Percentiles rank a stretch among this genome's conserved stretches.
phyloP scores from a whole-genome alignment of 2,329 filamentous ascomycete species.

The Ilyonectria sp. region DNA sequence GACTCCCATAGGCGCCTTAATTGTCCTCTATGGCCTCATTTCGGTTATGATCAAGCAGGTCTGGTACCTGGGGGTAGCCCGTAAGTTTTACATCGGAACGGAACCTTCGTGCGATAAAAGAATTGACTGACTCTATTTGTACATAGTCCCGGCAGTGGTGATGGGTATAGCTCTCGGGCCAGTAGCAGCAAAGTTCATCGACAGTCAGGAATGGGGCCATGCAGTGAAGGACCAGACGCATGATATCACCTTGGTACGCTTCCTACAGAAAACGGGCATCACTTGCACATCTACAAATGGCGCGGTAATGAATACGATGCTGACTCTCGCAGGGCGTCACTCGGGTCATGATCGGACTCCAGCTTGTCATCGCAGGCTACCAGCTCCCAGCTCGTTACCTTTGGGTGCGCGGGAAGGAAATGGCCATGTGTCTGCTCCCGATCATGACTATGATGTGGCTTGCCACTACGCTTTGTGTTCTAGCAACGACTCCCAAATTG shows the following conservation, averaged over 20 bases:
- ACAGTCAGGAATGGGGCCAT: conserved; percentile 52
- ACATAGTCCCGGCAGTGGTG: conserved; percentile 67
- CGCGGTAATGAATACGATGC: not conserved
- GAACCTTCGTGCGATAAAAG: no score
- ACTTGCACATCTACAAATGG: not conserved
- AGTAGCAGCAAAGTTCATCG: conserved; percentile 67
- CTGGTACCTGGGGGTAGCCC: conserved; percentile 70
- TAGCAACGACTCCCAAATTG: conserved; percentile 68
- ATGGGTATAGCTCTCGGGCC: conserved; percentile 70
- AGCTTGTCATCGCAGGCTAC: conserved; percentile 75
- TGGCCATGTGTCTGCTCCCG: conserved; percentile 69
- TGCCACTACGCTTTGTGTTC: conserved; percentile 68
- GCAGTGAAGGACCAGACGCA: conserved; percentile 49
- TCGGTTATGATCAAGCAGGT: conserved; percentile 67
- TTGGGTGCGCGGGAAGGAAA: conserved; percentile 64
- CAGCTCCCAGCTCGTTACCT: conserved; percentile 73
- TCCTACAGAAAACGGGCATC: not conserved
- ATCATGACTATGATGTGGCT: conserved; percentile 77
- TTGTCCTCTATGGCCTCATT: conserved; percentile 63
- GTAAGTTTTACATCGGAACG: conserved; percentile 52
- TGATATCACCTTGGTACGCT: conserved; percentile 58
- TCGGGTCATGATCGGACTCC: conserved; percentile 74
- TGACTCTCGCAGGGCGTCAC: conserved; percentile 58
- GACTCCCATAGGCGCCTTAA: conserved; percentile 58
- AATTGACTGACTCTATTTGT: not conserved